These are phyloP conservation scores for Pisolithus tinctorius DNA, from an alignment of 768 basidiomycete species.

Conservation along the genomic window DNA sequence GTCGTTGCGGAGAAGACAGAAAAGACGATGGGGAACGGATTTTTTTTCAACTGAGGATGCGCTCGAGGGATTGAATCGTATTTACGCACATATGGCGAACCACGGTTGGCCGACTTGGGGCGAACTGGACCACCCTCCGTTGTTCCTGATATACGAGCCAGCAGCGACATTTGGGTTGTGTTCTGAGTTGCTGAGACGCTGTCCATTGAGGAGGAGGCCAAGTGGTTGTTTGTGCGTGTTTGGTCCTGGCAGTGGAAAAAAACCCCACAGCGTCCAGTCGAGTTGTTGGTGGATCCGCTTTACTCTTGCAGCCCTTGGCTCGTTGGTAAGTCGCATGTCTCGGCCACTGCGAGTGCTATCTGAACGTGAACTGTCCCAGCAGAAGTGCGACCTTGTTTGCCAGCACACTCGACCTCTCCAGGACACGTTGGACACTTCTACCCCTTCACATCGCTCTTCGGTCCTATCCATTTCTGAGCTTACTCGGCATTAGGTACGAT, in stretches of 20 bases:
- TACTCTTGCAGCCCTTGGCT: too few species aligned
- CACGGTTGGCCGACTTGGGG: constrained; percentile 23
- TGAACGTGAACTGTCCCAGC: too few species aligned
- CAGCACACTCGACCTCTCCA: too few species aligned
- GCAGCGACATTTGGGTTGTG: constrained; percentile 20
- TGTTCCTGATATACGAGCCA: constrained; percentile 22
- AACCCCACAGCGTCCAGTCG: neutral
- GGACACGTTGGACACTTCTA: neutral
- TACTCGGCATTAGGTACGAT: constrained; percentile 16
- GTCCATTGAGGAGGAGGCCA: neutral
- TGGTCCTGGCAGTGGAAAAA: neutral
- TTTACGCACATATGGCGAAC: constrained; percentile 30
- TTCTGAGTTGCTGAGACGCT: neutral
- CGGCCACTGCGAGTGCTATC: too few species aligned
- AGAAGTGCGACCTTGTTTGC: too few species aligned
- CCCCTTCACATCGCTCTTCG: neutral
- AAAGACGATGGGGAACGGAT: neutral
- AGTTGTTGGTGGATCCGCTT: too few species aligned
- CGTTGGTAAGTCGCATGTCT: too few species aligned
- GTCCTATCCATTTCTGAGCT: neutral
- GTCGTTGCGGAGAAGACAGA: neutral
- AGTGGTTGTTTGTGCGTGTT: neutral
- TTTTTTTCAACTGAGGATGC: constrained; percentile 15
- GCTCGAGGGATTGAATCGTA: constrained; percentile 23
- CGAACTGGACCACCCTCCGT: constrained; percentile 26